These are phyloP conservation scores for Penicillium rolfsii DNA, from an alignment of 2,329 filamentous ascomycete genomes.

Conservation along the genomic window DNA sequence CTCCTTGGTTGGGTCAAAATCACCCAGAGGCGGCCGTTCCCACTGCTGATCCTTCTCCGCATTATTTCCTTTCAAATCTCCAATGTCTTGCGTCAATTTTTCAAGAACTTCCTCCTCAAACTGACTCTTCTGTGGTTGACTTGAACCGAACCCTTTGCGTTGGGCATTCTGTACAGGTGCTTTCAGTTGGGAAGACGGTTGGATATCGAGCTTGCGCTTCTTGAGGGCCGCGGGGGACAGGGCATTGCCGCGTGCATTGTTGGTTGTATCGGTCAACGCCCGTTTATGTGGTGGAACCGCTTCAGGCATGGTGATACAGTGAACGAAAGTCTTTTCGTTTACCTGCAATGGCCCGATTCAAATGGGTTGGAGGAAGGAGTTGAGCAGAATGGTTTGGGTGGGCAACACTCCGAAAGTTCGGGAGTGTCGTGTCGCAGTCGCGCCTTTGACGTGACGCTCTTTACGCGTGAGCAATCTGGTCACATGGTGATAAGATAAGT, in stretches of 20 bases:
- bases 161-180: conserved; percentile 63
- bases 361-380: neutral
- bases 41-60: conserved; percentile 92
- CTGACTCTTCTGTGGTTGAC: conserved; percentile 74
- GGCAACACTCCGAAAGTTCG: conserved; percentile 18
- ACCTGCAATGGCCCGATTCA: neutral
- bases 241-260: conserved; percentile 64
- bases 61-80: conserved; percentile 80
- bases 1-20: conserved; percentile 67
- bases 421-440: conserved; percentile 29
- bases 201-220: conserved; percentile 76
- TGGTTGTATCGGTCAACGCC: conserved; percentile 69
- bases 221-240: conserved; percentile 64
- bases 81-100: conserved; percentile 93
- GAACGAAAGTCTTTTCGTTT: conserved; percentile 16
- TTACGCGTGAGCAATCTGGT: conserved; percentile 31
- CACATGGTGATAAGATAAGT: conserved; percentile 29
- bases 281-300: conserved; percentile 67
- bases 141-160: conserved; percentile 63
- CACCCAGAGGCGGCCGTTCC: conserved; percentile 67
- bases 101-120: conserved; percentile 95
- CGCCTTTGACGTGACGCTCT: conserved; percentile 33
- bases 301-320: conserved; percentile 43
- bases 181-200: conserved; percentile 57
- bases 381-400: conserved; percentile 19